These are phyloP conservation scores for Aspergillus transmontanensis DNA, from an alignment of 2,329 filamentous ascomycete species.

Conservation along the genomic window DNA sequence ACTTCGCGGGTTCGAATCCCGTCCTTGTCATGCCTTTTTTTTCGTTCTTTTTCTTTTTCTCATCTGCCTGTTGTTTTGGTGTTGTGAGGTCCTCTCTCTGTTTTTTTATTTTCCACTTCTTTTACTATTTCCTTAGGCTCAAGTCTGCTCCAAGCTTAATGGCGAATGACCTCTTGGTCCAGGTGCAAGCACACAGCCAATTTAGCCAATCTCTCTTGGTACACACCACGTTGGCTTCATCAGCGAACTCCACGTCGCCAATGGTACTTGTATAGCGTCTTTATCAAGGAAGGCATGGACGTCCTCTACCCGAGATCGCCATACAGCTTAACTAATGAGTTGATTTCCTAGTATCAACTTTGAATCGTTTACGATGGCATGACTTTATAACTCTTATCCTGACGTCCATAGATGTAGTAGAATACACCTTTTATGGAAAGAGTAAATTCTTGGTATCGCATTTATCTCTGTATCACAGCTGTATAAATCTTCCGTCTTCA, in stretches of 20 bases:
- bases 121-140: no score
- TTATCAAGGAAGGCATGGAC: no score
- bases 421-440: background rate
- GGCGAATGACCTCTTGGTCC: no score
- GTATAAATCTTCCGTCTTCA: constrained; percentile 7
- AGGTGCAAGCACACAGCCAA: no score
- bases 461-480: constrained; percentile 4
- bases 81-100: background rate
- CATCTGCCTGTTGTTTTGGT: background rate
- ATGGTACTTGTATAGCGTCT: no score
- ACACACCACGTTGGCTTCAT: no score
- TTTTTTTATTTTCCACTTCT: background rate
- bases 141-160: no score
- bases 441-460: background rate
- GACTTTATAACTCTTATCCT: background rate
- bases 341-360: background rate
- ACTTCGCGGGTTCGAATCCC: constrained; percentile 16
- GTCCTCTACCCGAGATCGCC: no score
- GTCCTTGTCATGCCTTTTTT: constrained; percentile 11
- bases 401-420: no score
- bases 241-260: no score
- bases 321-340: background rate
- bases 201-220: no score
- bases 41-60: background rate
- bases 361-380: background rate